These are phyloP conservation scores for Cyclanthera cordifolia DNA, from an alignment of 306 rosid species.

Conservation along the genomic window DNA sequence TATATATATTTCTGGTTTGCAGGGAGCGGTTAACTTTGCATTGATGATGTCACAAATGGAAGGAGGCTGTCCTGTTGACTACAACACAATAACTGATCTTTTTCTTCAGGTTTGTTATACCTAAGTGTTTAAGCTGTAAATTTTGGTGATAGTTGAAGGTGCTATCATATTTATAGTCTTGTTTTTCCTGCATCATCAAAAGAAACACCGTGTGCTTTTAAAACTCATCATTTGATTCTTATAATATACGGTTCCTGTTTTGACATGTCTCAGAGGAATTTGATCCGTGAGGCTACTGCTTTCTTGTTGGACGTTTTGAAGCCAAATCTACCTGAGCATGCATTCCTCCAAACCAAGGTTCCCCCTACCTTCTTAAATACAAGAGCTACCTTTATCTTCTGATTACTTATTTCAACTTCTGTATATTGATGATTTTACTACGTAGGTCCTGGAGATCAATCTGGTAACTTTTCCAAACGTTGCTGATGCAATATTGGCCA, in stretches of 20 bases:
- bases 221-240: neutral
- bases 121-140: neutral
- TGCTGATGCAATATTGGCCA: slow-evolving; percentile 96
- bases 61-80: slow-evolving; percentile 97
- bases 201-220: neutral
- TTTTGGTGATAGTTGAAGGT: neutral
- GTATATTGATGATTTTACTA: slow-evolving; percentile 16
- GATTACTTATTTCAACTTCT: slow-evolving; percentile 12
- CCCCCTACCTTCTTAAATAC: slow-evolving; percentile 4
- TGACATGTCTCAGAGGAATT: slow-evolving; percentile 54
- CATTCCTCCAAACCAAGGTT: slow-evolving; percentile 87
- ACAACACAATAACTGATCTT: slow-evolving; percentile 95
- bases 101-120: slow-evolving; percentile 78
- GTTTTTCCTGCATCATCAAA: neutral
- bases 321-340: slow-evolving; percentile 94
- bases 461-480: slow-evolving; percentile 94
- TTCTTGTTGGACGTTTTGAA: slow-evolving; percentile 89
- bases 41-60: slow-evolving; percentile 99
- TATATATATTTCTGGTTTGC: slow-evolving; percentile 14
- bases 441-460: slow-evolving; percentile 90
- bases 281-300: slow-evolving; percentile 98
- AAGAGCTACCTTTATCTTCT: neutral
- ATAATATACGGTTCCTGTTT: slow-evolving; percentile 9
- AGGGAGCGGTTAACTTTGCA: slow-evolving; percentile 99
- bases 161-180: neutral